Percentiles rank a stretch among this genome's conserved stretches.
phyloP scores from a whole-genome alignment of 2,329 filamentous ascomycete species.

The Rhexocercosporidium sp. region DNA sequence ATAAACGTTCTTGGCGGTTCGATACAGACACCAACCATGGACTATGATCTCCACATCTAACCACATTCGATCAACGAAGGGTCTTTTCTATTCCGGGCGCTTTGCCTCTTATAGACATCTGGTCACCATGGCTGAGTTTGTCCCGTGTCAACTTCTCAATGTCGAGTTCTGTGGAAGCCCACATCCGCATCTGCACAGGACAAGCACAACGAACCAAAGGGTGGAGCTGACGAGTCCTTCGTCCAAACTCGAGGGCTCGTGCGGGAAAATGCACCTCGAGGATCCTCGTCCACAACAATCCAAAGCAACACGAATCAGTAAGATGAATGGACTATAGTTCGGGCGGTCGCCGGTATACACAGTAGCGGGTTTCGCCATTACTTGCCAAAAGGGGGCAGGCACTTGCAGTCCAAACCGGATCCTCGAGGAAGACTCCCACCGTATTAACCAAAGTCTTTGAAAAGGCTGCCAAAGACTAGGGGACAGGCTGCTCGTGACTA shows the following conservation, averaged over 20 bases:
- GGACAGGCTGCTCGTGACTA: too few species aligned
- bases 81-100: not conserved
- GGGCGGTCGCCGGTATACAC: not conserved
- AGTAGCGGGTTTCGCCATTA: not conserved
- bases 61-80: not conserved
- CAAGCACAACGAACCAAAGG: not conserved
- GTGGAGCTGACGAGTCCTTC: not conserved
- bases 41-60: conserved; percentile 6
- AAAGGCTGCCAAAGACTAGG: not conserved
- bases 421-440: not conserved
- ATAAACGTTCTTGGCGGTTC: not conserved
- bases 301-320: not conserved
- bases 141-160: not conserved
- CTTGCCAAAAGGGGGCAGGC: not conserved
- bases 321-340: not conserved
- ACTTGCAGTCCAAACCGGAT: not conserved
- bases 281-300: not conserved
- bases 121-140: not conserved
- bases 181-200: not conserved
- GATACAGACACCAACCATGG: not conserved
- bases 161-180: not conserved
- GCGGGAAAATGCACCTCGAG: not conserved
- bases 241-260: not conserved
- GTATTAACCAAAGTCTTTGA: too few species aligned
- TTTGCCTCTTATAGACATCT: not conserved